Evolutionary conservation across 495 filamentous ascomycete species (phyloP).

Genomic region (Penicillium pancosmium): DNA sequence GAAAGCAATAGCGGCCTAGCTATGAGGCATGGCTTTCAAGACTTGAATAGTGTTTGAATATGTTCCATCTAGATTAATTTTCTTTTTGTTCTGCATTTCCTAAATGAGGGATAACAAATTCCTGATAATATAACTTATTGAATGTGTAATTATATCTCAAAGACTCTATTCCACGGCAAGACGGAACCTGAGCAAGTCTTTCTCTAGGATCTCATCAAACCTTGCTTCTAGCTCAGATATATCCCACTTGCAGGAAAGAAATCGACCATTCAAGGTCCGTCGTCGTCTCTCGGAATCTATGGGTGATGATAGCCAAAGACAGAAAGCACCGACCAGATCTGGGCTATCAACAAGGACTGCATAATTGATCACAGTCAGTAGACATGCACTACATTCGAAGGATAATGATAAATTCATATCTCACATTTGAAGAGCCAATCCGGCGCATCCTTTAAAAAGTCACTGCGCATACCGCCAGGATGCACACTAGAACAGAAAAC

Average conservation of each 20-base stretch:
- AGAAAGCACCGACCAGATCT: conserved; percentile 41
- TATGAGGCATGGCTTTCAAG: background rate
- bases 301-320: conserved; percentile 37
- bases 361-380: conserved; percentile 1
- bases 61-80: too few relatives aligned
- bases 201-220: conserved; percentile 43
- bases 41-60: too few relatives aligned
- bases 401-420: conserved; percentile 3
- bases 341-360: conserved; percentile 35
- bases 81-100: background rate
- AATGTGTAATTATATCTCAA: too few relatives aligned
- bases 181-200: conserved; percentile 23
- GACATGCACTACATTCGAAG: background rate
- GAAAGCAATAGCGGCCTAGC: background rate
- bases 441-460: conserved; percentile 26
- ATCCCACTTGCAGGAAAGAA: conserved; percentile 44
- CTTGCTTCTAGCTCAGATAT: conserved; percentile 42
- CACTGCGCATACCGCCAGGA: conserved; percentile 51
- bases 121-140: too few relatives aligned
- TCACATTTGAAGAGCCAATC: conserved; percentile 26
- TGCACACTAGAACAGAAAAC: conserved; percentile 46
- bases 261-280: conserved; percentile 42
- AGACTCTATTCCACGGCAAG: conserved; percentile 11
- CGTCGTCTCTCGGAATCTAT: conserved; percentile 22
- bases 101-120: background rate